Conservation (phyloP, 345 rosid species). For the Boechera divaricarpa region DNA sequence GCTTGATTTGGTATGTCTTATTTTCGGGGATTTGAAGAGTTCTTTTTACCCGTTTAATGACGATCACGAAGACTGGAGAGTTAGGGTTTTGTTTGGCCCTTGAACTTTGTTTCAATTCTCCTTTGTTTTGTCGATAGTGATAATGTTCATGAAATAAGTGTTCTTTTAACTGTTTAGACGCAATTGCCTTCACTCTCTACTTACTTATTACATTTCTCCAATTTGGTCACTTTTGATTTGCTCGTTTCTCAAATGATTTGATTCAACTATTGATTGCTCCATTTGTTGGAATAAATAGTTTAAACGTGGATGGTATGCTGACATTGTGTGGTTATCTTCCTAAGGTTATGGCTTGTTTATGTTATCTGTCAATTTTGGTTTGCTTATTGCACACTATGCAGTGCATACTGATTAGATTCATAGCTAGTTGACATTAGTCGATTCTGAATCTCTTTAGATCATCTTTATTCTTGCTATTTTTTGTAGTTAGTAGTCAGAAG, state of each 20-base stretch:
- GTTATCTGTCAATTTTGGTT: neutral
- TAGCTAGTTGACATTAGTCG: neutral
- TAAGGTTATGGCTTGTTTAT: neutral
- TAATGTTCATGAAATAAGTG: slow-evolving; percentile 40
- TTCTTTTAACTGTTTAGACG: slow-evolving; percentile 27
- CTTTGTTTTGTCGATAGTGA: slow-evolving; percentile 41
- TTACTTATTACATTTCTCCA: slow-evolving; percentile 15
- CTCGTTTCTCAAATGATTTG: slow-evolving; percentile 13
- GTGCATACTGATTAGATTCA: neutral
- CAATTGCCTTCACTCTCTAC: slow-evolving; percentile 14
- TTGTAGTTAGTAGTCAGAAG: slow-evolving; percentile 7
- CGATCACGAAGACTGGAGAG: slow-evolving; percentile 44
- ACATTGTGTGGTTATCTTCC: neutral
- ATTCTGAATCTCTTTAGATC: slow-evolving; percentile 20
- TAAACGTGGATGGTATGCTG: neutral
- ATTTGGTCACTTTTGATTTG: slow-evolving; percentile 26
- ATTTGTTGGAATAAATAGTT: neutral
- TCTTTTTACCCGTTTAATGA: slow-evolving; percentile 20
- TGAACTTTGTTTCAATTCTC: slow-evolving; percentile 21
- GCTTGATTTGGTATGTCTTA: slow-evolving; percentile 39
- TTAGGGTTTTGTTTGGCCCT: slow-evolving; percentile 25
- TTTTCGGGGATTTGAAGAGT: slow-evolving; percentile 24
- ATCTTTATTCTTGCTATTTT: neutral
- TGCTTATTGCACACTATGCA: neutral
- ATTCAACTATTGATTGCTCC: slow-evolving; percentile 3